Percentiles rank a stretch among this genome's conserved stretches.
These are phyloP conservation scores for Letharia columbiana DNA, from an alignment of 495 filamentous ascomycete genomes.

Conservation along the genomic window DNA sequence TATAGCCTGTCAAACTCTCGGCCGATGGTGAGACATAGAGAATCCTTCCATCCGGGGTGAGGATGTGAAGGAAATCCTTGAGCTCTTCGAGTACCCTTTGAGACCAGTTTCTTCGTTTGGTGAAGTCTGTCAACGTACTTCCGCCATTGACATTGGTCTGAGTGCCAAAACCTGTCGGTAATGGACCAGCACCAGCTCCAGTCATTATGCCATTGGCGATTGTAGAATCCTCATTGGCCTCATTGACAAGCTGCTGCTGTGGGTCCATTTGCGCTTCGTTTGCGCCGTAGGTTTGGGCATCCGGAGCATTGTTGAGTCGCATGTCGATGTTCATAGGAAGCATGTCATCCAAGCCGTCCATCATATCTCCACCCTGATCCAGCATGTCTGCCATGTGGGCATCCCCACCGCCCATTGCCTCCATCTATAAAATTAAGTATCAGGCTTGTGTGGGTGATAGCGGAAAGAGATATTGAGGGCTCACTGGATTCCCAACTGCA, in stretches of 20 bases:
- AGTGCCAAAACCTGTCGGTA: constrained; percentile 46
- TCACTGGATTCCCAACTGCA: constrained; percentile 15
- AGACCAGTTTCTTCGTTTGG: constrained; percentile 81
- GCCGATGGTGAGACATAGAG: constrained; percentile 76
- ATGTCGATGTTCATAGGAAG: constrained; percentile 30
- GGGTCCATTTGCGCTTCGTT: constrained; percentile 18
- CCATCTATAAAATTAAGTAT: constrained; percentile 18
- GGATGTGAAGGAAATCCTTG: constrained; percentile 78
- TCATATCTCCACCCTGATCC: constrained; percentile 27
- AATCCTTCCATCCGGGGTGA: constrained; percentile 75
- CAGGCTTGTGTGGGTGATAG: constrained; percentile 1
- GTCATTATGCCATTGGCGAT: constrained; percentile 30
- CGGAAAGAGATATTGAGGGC: constrained; percentile 4
- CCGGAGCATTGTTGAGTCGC: constrained; percentile 21
- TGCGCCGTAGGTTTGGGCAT: constrained; percentile 21
- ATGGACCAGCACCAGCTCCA: constrained; percentile 47
- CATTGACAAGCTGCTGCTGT: constrained; percentile 21
- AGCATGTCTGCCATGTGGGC: constrained; percentile 35
- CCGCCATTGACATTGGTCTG: constrained; percentile 41
- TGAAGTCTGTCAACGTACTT: constrained; percentile 71
- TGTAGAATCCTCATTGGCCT: constrained; percentile 18
- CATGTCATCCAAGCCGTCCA: constrained; percentile 30
- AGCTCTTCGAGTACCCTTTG: constrained; percentile 83
- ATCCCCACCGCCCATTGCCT: constrained; percentile 24
- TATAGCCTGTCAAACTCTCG: constrained; percentile 69